Evolutionary conservation across 2,329 filamentous ascomycete genomes (phyloP), one percentile per base, ranked within the genome.

Genomic region (Aureobasidium leucospermi): DNA sequence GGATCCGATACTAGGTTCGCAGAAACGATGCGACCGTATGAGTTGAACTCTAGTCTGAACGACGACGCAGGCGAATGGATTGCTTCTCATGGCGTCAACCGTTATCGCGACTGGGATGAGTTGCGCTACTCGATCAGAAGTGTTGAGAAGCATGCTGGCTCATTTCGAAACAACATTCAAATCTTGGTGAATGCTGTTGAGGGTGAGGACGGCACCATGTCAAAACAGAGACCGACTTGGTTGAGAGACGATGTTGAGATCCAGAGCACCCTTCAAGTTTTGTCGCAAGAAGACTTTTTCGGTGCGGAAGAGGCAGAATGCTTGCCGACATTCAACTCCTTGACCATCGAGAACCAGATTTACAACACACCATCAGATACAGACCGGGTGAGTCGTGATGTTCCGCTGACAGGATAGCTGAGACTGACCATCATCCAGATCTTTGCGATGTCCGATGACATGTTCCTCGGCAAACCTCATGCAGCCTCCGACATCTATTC

Each of bases 101-200:
- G 75, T 16, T 77, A 77, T 62, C 73, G 75, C 1, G 75, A 77
- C 61, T 77, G 75, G 74, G 70, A 76, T 47, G 75, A 77, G 64
- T 63, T 77, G n/a, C 69, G 73, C 32, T 77, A 75, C 60, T 77
- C 75, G 2, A 69, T 77, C 65, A 70, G 74, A 31, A 77, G 73
- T 45, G 67, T 77, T 19, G 71, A 76, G 59, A 70, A 69, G 39
- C 73, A 75, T 58, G 75, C 75, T n/a, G 65, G 66, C 34, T 65
- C 63, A 6, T 76, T 77, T 64, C 63, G 71, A 51, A 77, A 76
- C 65, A 74, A 75, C 62, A 73, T 77, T 38, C 74, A 76, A 58
- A 70, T 77, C 8, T 70, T 77, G 5, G 74, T 76, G 38, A 77
- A 77, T 63, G 71, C 73, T 6, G 71, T 76, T 29, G 64, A 65